Conservation (phyloP, 306 rosid species). For the Luffa acutangula region DNA sequence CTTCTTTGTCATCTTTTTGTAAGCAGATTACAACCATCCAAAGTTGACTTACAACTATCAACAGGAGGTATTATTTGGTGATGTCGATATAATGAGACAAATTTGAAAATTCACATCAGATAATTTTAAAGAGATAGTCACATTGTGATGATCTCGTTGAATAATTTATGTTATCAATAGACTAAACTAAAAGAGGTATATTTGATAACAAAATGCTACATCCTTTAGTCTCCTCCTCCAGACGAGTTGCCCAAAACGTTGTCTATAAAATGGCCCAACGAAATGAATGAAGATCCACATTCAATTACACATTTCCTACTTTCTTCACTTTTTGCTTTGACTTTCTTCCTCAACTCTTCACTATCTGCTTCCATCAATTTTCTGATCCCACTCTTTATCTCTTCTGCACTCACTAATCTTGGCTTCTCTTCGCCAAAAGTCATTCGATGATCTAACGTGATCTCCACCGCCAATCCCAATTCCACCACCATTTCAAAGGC, state of each 20-base stretch:
- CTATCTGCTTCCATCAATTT: conserved; percentile 11
- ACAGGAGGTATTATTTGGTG: too few species aligned
- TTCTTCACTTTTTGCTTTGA: conserved; percentile 14
- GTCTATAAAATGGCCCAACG: conserved; percentile 7
- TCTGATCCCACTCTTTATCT: conserved; percentile 8
- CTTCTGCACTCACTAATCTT: not conserved
- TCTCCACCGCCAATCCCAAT: conserved; percentile 22
- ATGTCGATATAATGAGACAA: too few species aligned
- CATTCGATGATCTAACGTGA: conserved; percentile 4
- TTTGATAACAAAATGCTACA: too few species aligned
- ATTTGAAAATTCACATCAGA: too few species aligned
- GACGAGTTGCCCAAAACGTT: not conserved
- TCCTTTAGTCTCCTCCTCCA: not conserved
- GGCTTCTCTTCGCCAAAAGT: not conserved
- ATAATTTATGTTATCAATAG: too few species aligned
- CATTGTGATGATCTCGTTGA: too few species aligned
- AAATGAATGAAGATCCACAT: conserved; percentile 22
- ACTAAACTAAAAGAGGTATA: too few species aligned
- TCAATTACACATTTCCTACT: conserved; percentile 9
- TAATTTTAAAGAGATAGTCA: too few species aligned
- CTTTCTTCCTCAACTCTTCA: conserved; percentile 13
- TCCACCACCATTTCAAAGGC: conserved; percentile 22
- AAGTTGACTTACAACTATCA: too few species aligned
- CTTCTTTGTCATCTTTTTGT: too few species aligned
- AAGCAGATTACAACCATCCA: too few species aligned